Evolutionary conservation across 2,329 filamentous ascomycete species (phyloP), one percentile per base, ranked within the genome.

Genomic region (Paracamarosporium sp.): DNA sequence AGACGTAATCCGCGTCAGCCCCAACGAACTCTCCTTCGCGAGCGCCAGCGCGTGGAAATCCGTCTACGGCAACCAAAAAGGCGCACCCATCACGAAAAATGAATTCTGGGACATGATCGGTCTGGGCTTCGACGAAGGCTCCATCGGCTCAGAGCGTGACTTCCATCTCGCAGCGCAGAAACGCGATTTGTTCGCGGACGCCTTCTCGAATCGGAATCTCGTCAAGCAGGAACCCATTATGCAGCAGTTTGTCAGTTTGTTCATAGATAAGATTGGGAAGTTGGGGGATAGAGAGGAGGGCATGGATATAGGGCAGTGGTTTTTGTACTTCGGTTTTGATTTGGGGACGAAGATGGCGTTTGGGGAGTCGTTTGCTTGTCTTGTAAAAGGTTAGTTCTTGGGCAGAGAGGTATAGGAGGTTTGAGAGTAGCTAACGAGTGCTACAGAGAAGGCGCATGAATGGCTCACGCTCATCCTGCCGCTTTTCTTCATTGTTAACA

Each of bases 321-420:
- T 51, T 24, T 7, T 51, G n/a, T 51, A 51, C 30, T 41, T 51
- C 13, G 35, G 33, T 11, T 66, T 66, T 38, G 63, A 66, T 36
- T 47, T 66, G 8, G 61, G 62, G 45, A 67, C 64, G 5, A 65
- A 71, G 25, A 66, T 71, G 17, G 53, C 64, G 1, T 70, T 70
- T 53, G 67, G 67, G 1, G 68, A 71, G 22, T 56, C 63, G 3
- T 61, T 69, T 17, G 56, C 56, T 25, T 63, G 61, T 38, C 33
- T 67, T 13, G 48, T 52, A 33, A 56, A 12, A 15, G 35, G 41
- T 50, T 31, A 2, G n/a, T 31, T 20, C 27, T n/a, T n/a, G n/a
- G n/a, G n/a, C n/a, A n/a, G n/a, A n/a, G 15, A 25, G 15, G n/a
- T 31, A 11, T 11, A n/a, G 17, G 4, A 22, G 22, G 12, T n/a